A percentile compares a stretch with the other conserved stretches of the same genome.
These are phyloP conservation scores for Ceratocystis colombiana DNA, from an alignment of 2,329 filamentous ascomycete genomes.

Conservation along the genomic window DNA sequence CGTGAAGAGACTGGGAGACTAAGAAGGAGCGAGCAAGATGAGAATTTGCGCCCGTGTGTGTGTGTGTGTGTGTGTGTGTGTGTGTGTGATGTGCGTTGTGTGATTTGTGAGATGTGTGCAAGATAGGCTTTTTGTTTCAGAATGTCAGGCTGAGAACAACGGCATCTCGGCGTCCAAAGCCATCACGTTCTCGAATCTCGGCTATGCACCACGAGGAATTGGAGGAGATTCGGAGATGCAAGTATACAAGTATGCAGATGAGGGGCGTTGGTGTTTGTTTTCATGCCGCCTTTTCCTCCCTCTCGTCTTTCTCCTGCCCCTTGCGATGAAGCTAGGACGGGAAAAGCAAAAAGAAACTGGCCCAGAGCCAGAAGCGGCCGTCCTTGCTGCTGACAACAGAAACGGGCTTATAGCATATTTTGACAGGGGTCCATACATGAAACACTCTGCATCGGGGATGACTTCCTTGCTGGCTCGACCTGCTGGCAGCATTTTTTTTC, in stretches of 20 bases:
- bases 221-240: conserved; percentile 6
- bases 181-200: neutral
- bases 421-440: conserved; percentile 6
- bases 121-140: neutral
- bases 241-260: conserved; percentile 4
- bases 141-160: neutral
- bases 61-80: neutral
- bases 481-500: neutral
- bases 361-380: neutral
- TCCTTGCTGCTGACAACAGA: neutral
- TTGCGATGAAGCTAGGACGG: neutral
- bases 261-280: neutral
- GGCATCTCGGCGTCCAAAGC: neutral
- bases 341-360: neutral
- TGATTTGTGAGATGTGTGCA: neutral
- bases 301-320: neutral
- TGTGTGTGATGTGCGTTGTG: neutral
- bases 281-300: neutral
- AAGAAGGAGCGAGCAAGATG: neutral
- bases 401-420: neutral
- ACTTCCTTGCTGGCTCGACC: neutral
- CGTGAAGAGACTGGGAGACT: neutral
- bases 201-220: neutral
- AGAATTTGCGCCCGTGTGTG: no score
- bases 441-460: conserved; percentile 5